A percentile compares a stretch with the other conserved stretches of the same genome.
These are phyloP conservation scores for Melaleuca quinquenervia DNA, from an alignment of 345 rosid species.

Conservation along the genomic window DNA sequence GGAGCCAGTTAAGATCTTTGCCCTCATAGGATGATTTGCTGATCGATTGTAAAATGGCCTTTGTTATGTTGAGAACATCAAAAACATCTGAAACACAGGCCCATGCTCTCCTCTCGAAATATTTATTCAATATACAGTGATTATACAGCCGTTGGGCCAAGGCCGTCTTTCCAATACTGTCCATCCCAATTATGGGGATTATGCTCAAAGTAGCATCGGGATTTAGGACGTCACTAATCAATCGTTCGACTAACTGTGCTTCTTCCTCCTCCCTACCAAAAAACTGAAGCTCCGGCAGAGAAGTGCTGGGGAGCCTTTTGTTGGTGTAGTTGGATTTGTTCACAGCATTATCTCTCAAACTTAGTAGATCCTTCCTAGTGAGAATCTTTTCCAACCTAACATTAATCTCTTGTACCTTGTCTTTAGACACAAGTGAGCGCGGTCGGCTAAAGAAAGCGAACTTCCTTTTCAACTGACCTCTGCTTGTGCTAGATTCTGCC, in stretches of 20 bases:
- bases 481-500: not conserved
- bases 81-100: not conserved
- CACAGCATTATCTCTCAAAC: not conserved
- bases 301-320: not conserved
- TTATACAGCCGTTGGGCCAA: not conserved
- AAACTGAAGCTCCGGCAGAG: fast-evolving
- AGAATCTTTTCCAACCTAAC: not conserved
- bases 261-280: not conserved
- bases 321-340: fast-evolving
- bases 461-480: not conserved
- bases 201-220: not conserved
- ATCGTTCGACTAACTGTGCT: not conserved
- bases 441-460: not conserved
- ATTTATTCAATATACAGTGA: fast-evolving
- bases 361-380: not conserved
- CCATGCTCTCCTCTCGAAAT: not conserved
- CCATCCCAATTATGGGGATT: not conserved
- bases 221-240: not conserved
- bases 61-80: not conserved
- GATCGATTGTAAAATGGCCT: not conserved
- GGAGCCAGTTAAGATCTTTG: not conserved
- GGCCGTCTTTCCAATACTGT: not conserved
- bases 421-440: not conserved
- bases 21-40: fast-evolving
- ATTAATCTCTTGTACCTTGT: not conserved